A percentile compares a stretch with the other conserved stretches of the same genome.
phyloP scores from a whole-genome alignment of 768 basidiomycete species.

The Mycena pura region DNA sequence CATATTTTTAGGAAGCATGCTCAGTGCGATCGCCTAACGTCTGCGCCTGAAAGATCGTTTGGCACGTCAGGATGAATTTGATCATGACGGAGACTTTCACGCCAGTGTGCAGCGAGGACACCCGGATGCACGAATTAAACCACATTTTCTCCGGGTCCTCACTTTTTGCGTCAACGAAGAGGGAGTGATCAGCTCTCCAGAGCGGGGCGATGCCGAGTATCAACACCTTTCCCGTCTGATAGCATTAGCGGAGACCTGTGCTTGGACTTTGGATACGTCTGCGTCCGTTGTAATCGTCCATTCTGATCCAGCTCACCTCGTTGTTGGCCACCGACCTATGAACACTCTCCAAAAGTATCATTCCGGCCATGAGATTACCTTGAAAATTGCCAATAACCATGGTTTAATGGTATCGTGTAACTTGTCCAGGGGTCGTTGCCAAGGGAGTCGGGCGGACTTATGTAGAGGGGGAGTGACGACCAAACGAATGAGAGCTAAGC shows the following conservation, averaged over 20 bases:
- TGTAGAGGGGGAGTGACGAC: background rate
- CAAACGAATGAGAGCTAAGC: constrained; percentile 11
- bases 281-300: constrained; percentile 59
- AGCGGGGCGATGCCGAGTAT: constrained; percentile 72
- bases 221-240: constrained; percentile 72
- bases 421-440: constrained; percentile 60
- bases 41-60: constrained; percentile 51
- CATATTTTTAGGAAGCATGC: constrained; percentile 52
- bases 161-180: constrained; percentile 56
- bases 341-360: background rate
- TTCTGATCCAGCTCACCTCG: constrained; percentile 69
- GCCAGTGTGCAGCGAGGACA: constrained; percentile 62
- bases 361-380: constrained; percentile 42
- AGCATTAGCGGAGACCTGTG: constrained; percentile 62
- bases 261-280: constrained; percentile 66
- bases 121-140: constrained; percentile 56
- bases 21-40: constrained; percentile 42
- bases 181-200: constrained; percentile 64
- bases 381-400: constrained; percentile 63
- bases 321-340: constrained; percentile 56
- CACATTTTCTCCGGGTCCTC: constrained; percentile 51
- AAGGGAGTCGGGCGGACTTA: constrained; percentile 60
- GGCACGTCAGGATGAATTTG: constrained; percentile 53
- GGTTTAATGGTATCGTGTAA: constrained; percentile 51
- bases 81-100: constrained; percentile 68